Percentiles rank a stretch among this genome's conserved stretches.
Evolutionary conservation across 2,329 filamentous ascomycete species (phyloP).

Genomic region (Fusarium euwallaceae): DNA sequence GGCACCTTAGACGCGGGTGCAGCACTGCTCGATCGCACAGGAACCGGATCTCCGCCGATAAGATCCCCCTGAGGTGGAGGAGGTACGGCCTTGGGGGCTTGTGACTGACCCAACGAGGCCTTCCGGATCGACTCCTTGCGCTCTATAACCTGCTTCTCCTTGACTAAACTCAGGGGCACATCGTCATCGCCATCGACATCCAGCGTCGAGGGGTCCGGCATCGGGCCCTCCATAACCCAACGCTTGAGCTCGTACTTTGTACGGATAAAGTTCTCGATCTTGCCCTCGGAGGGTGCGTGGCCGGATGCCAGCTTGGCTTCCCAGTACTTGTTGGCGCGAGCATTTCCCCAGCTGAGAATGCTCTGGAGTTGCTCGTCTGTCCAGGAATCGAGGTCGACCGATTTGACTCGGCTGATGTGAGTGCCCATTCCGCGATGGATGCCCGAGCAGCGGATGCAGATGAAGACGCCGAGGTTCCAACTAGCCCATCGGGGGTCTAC

Average conservation of each 20-base stretch:
- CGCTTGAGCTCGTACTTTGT: conserved; percentile 99
- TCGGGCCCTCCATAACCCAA: conserved; percentile 98
- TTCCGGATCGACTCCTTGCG: conserved; percentile 72
- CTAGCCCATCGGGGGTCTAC: conserved; percentile 97
- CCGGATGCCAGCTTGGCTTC: conserved; percentile 92
- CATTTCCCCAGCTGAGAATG: conserved; percentile 95
- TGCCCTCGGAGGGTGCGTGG: conserved; percentile 93
- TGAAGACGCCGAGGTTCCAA: conserved; percentile 97
- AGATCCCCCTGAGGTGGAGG: conserved; percentile 76
- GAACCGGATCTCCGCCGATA: conserved; percentile 80
- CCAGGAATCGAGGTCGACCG: conserved; percentile 97
- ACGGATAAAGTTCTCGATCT: conserved; percentile 99
- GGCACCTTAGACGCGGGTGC: conserved; percentile 74
- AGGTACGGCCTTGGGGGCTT: conserved; percentile 50
- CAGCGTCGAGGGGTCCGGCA: conserved; percentile 91
- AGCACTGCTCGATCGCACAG: conserved; percentile 80
- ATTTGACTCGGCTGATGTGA: conserved; percentile 98
- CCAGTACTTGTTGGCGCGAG: conserved; percentile 98
- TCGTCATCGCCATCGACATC: conserved; percentile 90
- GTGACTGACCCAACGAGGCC: conserved; percentile 64
- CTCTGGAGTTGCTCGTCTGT: conserved; percentile 98
- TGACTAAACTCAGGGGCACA: conserved; percentile 72
- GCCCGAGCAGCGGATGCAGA: conserved; percentile 98
- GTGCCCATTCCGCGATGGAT: conserved; percentile 99
- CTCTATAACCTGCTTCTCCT: conserved; percentile 75